These are phyloP conservation scores for Torulaspora globosa DNA, from an alignment of 1,139 yeast species.

Conservation along the genomic window DNA sequence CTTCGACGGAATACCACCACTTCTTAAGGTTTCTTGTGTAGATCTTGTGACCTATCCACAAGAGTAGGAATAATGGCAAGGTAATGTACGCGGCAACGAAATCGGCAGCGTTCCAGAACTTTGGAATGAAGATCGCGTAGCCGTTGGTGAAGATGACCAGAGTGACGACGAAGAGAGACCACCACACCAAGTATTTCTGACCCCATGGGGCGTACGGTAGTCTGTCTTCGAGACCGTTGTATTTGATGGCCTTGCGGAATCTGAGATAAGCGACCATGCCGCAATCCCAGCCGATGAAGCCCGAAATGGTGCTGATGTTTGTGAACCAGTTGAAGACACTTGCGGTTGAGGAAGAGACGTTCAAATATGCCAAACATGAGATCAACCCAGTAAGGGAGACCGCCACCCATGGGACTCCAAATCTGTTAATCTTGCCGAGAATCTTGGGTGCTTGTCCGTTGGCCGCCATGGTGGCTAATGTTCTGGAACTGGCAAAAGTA, in stretches of 20 bases:
- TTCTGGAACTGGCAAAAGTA: conserved; percentile 44
- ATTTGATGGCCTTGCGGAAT: conserved; percentile 57
- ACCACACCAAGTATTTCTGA: conserved; percentile 51
- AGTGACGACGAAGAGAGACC: conserved; percentile 43
- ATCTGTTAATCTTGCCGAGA: conserved; percentile 42
- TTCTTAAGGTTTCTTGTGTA: conserved; percentile 24
- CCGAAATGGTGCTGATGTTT: conserved; percentile 73
- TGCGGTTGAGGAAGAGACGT: conserved; percentile 39
- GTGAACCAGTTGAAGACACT: conserved; percentile 65
- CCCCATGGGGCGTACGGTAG: conserved; percentile 46
- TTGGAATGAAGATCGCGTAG: conserved; percentile 47
- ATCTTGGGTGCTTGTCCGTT: conserved; percentile 48
- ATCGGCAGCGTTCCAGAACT: conserved; percentile 43
- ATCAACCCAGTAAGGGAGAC: conserved; percentile 34
- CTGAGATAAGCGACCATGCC: conserved; percentile 60
- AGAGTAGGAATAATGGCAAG: conserved; percentile 48
- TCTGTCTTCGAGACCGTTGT: conserved; percentile 49
- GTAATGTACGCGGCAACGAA: conserved; percentile 63
- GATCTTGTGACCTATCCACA: conserved; percentile 42
- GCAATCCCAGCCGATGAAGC: conserved; percentile 69
- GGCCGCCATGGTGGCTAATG: conserved; percentile 46
- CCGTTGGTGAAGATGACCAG: conserved; percentile 55
- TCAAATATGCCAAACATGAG: conserved; percentile 42
- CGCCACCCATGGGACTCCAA: conserved; percentile 46
- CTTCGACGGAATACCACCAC: conserved; percentile 29